Base-by-base conservation (phyloP, 2,329 filamentous ascomycete genomes). In the Alternaria sp. region DNA sequence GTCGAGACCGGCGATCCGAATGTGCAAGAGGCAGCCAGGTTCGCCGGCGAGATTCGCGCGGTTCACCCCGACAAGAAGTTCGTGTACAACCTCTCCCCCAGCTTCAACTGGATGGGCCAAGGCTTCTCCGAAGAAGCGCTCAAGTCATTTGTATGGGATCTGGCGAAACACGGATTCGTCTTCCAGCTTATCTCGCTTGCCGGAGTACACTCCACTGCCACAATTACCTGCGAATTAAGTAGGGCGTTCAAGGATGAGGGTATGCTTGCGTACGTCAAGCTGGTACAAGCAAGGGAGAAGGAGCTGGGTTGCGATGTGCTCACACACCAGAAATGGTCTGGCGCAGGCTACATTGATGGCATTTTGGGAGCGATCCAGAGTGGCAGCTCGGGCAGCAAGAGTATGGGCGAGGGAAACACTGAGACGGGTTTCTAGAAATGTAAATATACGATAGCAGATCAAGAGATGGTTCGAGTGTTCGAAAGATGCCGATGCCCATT, bases 101-200 rank as follows among this genome's bases (percentile, higher is more conserved):
- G 93, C 9, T 99, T 99, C 87, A 98, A 99, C 85, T 99, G 96
- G 96, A 96, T 96, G 89, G 89, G 89, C 11, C 94, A 98, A 78
- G 96, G 95, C 28, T 99, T 98, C 82, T 90, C 88, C 4, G 89
- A 94, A 67, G 89, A 89, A 65, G 90, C 91, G 6, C 86, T 99
- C 59, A 93, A 92, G 82, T 93, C 88, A 6, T 99, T 99, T 80
- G 92, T 99, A 73, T 98, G 95, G 95, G 95, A 98, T 79, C 89
- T 99, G 69, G 96, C 94, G 9, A 89, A 90, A 78, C 92, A 97
- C 73, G 95, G 95, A 37, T 90, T 90, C 69, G 85, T 89, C 23
- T 81, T 90, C 59, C 88, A 90, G 79, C 82, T 90, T 45, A 89
- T 90, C 67, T 88, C 87, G 8, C 82, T 90, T 3, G 88, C 88